A percentile compares a stretch with the other conserved stretches of the same genome.
Conservation (phyloP, 306 rosid genomes). For the Cyamopsis tetragonoloba region DNA sequence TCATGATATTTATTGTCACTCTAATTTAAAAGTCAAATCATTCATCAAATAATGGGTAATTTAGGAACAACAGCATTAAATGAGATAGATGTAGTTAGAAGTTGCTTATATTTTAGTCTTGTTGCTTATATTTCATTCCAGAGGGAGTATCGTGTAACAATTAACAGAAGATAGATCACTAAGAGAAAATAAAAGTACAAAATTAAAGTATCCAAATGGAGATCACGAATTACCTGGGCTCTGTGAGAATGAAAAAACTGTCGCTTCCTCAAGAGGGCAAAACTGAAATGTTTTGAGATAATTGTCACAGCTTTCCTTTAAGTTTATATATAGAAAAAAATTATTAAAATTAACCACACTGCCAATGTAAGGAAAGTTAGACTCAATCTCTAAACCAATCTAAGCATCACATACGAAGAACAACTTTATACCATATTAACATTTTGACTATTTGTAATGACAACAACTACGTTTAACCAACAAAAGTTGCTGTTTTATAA, state of each 20-base stretch:
- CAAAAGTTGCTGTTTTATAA: background rate
- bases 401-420: background rate
- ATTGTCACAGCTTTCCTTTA: background rate
- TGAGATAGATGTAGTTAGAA: too few species aligned
- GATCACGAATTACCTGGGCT: constrained; percentile 58
- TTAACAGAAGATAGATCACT: background rate
- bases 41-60: too few species aligned
- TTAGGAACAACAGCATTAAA: too few species aligned
- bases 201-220: background rate
- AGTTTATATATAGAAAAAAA: background rate
- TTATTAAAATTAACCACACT: too few species aligned
- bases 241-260: constrained; percentile 89
- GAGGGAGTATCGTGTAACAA: too few species aligned
- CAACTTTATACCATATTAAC: background rate
- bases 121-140: too few species aligned
- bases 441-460: background rate
- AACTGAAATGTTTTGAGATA: constrained; percentile 42
- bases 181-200: background rate
- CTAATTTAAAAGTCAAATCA: too few species aligned
- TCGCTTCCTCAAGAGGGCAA: constrained; percentile 67
- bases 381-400: background rate
- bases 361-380: background rate
- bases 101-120: too few species aligned
- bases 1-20: too few species aligned
- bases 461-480: background rate